Percentiles rank a stretch among this genome's conserved stretches.
Conservation (phyloP, 2,329 filamentous ascomycete genomes). For the Colletotrichum endophyticum region DNA sequence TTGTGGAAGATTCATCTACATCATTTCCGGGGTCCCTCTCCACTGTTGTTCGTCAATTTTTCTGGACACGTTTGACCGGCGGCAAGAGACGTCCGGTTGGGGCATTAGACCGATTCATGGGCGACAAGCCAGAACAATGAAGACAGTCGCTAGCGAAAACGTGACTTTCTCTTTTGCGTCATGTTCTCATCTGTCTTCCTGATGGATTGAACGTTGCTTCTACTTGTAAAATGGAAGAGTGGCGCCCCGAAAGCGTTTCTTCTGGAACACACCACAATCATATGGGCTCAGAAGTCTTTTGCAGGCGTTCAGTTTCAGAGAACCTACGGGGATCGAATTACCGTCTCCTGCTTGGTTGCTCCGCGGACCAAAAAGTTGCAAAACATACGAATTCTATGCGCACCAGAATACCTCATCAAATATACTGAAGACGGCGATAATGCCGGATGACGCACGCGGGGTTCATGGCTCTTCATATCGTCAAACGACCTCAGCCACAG, state of each 20-base stretch:
- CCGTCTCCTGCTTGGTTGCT: no score
- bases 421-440: background rate
- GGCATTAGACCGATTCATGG: no score
- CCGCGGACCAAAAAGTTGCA: background rate
- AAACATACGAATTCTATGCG: rapidly evolving
- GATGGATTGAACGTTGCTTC: no score
- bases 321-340: background rate
- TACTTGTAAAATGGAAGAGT: background rate
- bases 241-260: background rate
- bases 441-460: background rate
- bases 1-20: background rate
- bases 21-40: background rate
- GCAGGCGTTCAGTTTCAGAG: background rate
- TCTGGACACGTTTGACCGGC: background rate
- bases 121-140: no score
- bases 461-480: rapidly evolving
- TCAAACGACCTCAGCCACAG: rapidly evolving
- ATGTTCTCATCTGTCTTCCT: background rate
- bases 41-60: no score
- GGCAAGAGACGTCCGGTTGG: background rate
- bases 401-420: rapidly evolving
- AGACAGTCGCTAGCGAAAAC: no score
- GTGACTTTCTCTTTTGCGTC: no score
- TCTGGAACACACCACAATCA: background rate
- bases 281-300: rapidly evolving